phyloP scores from a whole-genome alignment of 1,284 basidiomycete genomes.

The Stereum hirsutum region DNA sequence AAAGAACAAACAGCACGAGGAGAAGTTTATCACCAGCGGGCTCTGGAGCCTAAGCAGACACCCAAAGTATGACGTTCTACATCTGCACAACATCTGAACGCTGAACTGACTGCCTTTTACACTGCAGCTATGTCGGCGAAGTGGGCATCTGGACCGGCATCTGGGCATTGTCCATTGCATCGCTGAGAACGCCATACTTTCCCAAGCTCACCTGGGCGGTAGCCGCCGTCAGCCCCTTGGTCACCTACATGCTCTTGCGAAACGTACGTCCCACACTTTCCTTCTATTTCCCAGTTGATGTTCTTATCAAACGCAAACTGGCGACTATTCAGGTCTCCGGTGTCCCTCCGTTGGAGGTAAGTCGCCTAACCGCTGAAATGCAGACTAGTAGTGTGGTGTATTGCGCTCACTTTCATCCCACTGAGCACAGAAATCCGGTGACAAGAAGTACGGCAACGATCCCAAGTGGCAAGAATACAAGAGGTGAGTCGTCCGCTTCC shows the following conservation, averaged over 20 bases:
- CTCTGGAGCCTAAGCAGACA: constrained; percentile 69
- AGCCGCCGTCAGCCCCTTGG: constrained; percentile 52
- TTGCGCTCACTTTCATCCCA: too few relatives aligned
- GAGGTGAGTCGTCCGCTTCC: constrained; percentile 29
- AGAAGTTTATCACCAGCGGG: constrained; percentile 66
- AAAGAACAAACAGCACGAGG: constrained; percentile 61
- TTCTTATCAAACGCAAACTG: too few relatives aligned
- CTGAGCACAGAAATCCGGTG: constrained; percentile 29
- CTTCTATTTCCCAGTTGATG: neutral
- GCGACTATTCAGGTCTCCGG: constrained; percentile 32
- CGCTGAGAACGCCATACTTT: constrained; percentile 37
- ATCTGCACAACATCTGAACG: neutral
- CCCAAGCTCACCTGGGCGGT: constrained; percentile 35
- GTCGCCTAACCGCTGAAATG: constrained; percentile 1
- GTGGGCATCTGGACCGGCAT: constrained; percentile 69
- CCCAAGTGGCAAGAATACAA: constrained; percentile 65
- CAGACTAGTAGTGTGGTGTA: neutral
- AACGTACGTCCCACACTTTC: constrained; percentile 23
- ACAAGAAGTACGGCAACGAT: constrained; percentile 61
- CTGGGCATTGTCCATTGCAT: constrained; percentile 47
- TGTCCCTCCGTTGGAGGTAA: constrained; percentile 59
- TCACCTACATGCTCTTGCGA: constrained; percentile 53
- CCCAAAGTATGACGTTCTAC: constrained; percentile 49
- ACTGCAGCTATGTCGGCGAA: constrained; percentile 65
- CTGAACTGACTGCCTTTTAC: constrained; percentile 1